Conservation (phyloP, 2,329 filamentous ascomycete genomes). For the Aurifilum marmelostoma region DNA sequence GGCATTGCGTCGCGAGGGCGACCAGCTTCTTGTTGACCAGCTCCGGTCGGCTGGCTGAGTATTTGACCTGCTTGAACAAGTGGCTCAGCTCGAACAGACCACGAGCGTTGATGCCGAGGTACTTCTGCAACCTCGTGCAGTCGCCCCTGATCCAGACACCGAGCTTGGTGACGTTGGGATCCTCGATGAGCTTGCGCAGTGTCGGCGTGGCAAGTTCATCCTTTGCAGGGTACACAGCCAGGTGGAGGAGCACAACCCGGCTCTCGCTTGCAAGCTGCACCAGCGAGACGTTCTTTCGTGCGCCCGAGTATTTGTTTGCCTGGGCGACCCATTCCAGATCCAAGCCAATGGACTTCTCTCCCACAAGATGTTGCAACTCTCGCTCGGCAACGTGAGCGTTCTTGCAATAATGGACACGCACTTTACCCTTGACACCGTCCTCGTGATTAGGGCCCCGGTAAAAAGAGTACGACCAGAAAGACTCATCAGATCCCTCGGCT, state of each 20-base stretch:
- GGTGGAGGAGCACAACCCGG: conserved; percentile 79
- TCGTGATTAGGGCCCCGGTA: conserved; percentile 59
- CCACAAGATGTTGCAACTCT: conserved; percentile 67
- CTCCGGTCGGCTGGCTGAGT: conserved; percentile 54
- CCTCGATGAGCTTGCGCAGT: conserved; percentile 73
- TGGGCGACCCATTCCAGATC: conserved; percentile 82
- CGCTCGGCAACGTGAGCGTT: conserved; percentile 68
- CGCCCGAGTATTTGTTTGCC: conserved; percentile 48
- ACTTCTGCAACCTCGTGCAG: conserved; percentile 68
- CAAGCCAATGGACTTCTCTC: conserved; percentile 77
- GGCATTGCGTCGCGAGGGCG: conserved; percentile 68
- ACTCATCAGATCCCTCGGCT: conserved; percentile 47
- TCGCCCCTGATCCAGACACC: conserved; percentile 79
- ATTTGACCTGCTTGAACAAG: conserved; percentile 76
- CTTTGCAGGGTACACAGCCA: conserved; percentile 63
- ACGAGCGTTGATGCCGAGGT: conserved; percentile 63
- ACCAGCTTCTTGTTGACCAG: conserved; percentile 70
- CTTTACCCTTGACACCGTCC: conserved; percentile 47
- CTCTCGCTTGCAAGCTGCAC: conserved; percentile 81
- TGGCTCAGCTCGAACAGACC: conserved; percentile 83
- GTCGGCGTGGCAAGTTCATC: conserved; percentile 69
- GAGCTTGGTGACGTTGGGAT: conserved; percentile 68
- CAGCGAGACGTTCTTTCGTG: conserved; percentile 74
- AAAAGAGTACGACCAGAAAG: conserved; percentile 70
- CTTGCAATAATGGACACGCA: conserved; percentile 78